Evolutionary conservation across 2,329 filamentous ascomycete species (phyloP).

Genomic region (Claviceps spartinae): DNA sequence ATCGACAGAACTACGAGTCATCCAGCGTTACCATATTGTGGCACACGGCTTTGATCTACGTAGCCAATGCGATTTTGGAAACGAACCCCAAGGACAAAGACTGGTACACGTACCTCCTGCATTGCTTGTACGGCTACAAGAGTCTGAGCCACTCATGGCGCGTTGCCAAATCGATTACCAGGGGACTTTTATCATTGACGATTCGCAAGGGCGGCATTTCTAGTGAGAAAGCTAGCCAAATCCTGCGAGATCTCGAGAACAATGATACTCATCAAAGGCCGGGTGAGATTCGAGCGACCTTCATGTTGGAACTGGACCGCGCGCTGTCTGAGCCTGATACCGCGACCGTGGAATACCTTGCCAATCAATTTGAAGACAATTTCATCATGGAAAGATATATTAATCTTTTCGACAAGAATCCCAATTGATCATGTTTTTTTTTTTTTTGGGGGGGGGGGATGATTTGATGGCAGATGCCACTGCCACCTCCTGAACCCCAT

Average conservation of each 20-base stretch:
- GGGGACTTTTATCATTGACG: slow-evolving; percentile 19
- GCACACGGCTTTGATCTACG: slow-evolving; percentile 24
- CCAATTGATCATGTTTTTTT: not conserved
- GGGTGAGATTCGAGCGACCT: slow-evolving; percentile 19
- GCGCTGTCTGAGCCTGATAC: slow-evolving; percentile 20
- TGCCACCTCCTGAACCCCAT: no score
- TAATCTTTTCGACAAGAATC: slow-evolving; percentile 7
- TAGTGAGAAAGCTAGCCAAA: slow-evolving; percentile 15
- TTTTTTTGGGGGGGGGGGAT: not conserved
- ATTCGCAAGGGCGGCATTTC: slow-evolving; percentile 17
- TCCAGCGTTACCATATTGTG: slow-evolving; percentile 22
- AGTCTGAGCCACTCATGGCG: slow-evolving; percentile 18
- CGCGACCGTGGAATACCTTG: slow-evolving; percentile 21
- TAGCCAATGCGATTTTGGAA: slow-evolving; percentile 21
- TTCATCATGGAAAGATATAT: slow-evolving; percentile 21
- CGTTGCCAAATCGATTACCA: slow-evolving; percentile 17
- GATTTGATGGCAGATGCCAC: not conserved
- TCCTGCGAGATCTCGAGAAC: slow-evolving; percentile 18
- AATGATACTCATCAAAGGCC: slow-evolving; percentile 10
- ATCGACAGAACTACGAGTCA: slow-evolving; percentile 16
- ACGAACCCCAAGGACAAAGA: slow-evolving; percentile 13
- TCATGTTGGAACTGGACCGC: slow-evolving; percentile 25
- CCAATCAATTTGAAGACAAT: slow-evolving; percentile 19
- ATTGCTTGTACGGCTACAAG: slow-evolving; percentile 23
- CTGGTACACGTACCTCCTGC: slow-evolving; percentile 20